Conservation (phyloP, 148 eudicot species). For the Pouteria glomerata region DNA sequence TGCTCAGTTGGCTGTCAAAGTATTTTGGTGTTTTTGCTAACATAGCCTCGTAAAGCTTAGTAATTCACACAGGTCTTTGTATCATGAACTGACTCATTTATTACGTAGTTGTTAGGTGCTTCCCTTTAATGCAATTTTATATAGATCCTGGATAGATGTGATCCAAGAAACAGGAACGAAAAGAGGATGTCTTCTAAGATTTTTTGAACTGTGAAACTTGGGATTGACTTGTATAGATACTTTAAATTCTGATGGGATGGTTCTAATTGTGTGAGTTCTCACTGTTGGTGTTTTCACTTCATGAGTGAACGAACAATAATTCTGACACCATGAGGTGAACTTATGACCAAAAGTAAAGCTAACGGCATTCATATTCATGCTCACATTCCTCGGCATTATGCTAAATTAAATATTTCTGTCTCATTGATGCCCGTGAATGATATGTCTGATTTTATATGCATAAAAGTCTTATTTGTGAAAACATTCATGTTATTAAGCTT, state of each 20-base stretch:
- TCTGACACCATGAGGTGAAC: no score
- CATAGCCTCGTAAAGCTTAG: neutral
- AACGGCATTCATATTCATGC: no score
- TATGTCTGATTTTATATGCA: neutral
- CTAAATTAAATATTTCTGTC: no score
- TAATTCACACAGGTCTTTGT: neutral
- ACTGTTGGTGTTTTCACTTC: no score
- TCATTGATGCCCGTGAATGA: no score
- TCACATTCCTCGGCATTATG: no score
- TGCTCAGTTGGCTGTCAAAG: neutral
- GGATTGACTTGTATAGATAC: neutral
- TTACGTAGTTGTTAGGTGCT: neutral
- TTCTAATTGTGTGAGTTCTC: no score
- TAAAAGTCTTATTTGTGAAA: neutral
- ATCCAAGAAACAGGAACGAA: neutral
- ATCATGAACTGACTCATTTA: neutral
- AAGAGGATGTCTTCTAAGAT: neutral
- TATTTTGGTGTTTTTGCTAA: neutral
- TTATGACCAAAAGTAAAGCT: no score
- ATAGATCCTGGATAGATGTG: neutral
- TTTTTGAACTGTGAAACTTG: neutral
- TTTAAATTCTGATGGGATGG: no score
- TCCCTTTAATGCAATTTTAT: neutral
- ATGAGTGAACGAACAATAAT: no score
- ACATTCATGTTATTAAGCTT: neutral